Percentiles rank a stretch among this genome's conserved stretches.
Evolutionary conservation across 169 alveolate genomes (phyloP).

Genomic region (Plasmodium vinckei): DNA sequence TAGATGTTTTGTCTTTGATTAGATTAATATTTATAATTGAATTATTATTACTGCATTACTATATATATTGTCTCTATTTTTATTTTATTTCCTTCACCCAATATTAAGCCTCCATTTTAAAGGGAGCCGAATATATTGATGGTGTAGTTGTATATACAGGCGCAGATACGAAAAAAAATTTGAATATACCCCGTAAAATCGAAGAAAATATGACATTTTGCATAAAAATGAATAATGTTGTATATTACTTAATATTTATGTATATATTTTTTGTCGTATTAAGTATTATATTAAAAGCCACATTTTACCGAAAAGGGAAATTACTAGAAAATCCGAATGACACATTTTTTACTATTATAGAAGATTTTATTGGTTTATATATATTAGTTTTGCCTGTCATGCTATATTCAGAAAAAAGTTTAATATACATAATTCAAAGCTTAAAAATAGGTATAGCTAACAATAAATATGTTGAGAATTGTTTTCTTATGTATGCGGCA

Average conservation of each 20-base stretch:
- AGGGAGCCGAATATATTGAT: constrained; percentile 69
- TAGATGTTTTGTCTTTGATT: too few relatives aligned
- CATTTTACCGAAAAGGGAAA: constrained; percentile 8
- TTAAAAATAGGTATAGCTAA: constrained; percentile 60
- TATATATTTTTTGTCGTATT: constrained; percentile 52
- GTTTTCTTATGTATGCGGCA: not conserved
- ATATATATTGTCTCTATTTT: not conserved
- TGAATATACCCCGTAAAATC: constrained; percentile 61
- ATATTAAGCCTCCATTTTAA: constrained; percentile 60
- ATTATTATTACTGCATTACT: too few relatives aligned
- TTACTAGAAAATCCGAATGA: constrained; percentile 17
- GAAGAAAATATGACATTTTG: constrained; percentile 66
- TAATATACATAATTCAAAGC: constrained; percentile 74
- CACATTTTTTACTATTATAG: constrained; percentile 27
- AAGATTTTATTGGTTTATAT: constrained; percentile 66
- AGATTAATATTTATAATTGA: too few relatives aligned
- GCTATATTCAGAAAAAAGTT: constrained; percentile 74
- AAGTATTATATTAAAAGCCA: constrained; percentile 29
- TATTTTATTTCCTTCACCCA: constrained; percentile 8
- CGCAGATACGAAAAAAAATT: constrained; percentile 75
- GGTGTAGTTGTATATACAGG: constrained; percentile 77
- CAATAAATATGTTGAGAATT: not conserved
- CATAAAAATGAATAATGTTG: constrained; percentile 74
- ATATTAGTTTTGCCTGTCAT: constrained; percentile 72
- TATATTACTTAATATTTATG: constrained; percentile 67